These are phyloP conservation scores for Saccharata proteae DNA, from an alignment of 2,329 filamentous ascomycete genomes.

Conservation along the genomic window DNA sequence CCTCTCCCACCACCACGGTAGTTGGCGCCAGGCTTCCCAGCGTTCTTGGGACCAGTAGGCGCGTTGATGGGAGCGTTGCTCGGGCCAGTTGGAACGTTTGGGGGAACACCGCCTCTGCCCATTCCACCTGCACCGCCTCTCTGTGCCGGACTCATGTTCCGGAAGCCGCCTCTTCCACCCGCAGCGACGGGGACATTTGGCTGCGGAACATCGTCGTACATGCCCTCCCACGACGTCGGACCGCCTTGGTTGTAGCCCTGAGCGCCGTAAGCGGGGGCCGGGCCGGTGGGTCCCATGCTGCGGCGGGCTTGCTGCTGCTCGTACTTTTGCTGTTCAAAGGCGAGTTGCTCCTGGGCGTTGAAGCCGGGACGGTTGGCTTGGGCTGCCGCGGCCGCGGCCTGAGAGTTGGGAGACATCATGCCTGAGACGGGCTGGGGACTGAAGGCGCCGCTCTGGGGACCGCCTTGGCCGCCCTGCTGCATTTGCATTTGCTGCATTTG, in stretches of 20 bases:
- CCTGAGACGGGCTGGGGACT: constrained; percentile 5
- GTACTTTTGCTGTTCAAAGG: constrained; percentile 69
- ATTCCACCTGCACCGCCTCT: constrained; percentile 21
- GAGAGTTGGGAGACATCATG: constrained; percentile 7
- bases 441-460: constrained; percentile 5
- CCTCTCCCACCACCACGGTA: constrained; percentile 83
- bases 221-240: constrained; percentile 89
- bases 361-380: constrained; percentile 39
- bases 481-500: constrained; percentile 59
- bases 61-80: constrained; percentile 57
- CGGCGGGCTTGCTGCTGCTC: constrained; percentile 54
- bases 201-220: constrained; percentile 93
- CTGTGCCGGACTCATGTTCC: constrained; percentile 1
- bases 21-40: constrained; percentile 79
- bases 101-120: constrained; percentile 32
- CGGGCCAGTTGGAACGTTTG: constrained; percentile 21
- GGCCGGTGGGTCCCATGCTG: constrained; percentile 31
- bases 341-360: constrained; percentile 59
- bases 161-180: constrained; percentile 15
- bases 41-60: constrained; percentile 92
- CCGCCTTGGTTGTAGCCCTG: constrained; percentile 42
- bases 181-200: constrained; percentile 46
- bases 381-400: constrained; percentile 12
- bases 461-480: constrained; percentile 26
- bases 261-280: constrained; percentile 11